Percentiles rank a stretch among this genome's conserved stretches.
Evolutionary conservation across 192 early-diverging fungal species (phyloP).

Genomic region (Spizellomyces sp.): DNA sequence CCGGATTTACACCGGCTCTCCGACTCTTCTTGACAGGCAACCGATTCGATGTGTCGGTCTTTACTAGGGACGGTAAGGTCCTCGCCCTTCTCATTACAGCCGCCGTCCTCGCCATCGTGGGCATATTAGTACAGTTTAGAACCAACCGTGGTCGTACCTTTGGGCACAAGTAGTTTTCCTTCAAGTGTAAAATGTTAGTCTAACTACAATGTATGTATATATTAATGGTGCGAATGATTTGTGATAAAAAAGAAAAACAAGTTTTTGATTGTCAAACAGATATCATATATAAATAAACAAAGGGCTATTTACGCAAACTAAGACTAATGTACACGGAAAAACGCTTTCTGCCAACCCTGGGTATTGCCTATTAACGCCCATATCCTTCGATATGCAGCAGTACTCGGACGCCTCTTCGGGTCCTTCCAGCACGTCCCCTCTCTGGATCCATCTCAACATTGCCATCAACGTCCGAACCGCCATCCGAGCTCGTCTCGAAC

Average conservation of each 20-base stretch:
- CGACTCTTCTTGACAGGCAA: constrained; percentile 4
- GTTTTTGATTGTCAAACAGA: too few relatives aligned
- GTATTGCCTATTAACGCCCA: constrained; percentile 3
- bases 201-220: too few relatives aligned
- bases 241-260: too few relatives aligned
- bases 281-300: too few relatives aligned
- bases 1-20: constrained; percentile 25
- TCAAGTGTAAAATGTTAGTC: background rate
- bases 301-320: too few relatives aligned
- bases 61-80: constrained; percentile 1
- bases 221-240: too few relatives aligned
- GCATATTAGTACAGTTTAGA: constrained; percentile 30
- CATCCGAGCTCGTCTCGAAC: background rate
- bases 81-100: constrained; percentile 6
- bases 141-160: constrained; percentile 15
- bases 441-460: background rate
- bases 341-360: background rate
- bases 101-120: constrained; percentile 23
- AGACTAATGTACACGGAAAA: too few relatives aligned
- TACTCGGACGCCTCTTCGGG: background rate
- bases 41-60: background rate
- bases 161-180: background rate
- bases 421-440: too few relatives aligned
- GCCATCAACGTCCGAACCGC: background rate
- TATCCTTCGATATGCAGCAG: constrained; percentile 10